phyloP scores from a whole-genome alignment of 192 early-diverging fungal genomes.

The Gaertneriomyces semiglobifer region DNA sequence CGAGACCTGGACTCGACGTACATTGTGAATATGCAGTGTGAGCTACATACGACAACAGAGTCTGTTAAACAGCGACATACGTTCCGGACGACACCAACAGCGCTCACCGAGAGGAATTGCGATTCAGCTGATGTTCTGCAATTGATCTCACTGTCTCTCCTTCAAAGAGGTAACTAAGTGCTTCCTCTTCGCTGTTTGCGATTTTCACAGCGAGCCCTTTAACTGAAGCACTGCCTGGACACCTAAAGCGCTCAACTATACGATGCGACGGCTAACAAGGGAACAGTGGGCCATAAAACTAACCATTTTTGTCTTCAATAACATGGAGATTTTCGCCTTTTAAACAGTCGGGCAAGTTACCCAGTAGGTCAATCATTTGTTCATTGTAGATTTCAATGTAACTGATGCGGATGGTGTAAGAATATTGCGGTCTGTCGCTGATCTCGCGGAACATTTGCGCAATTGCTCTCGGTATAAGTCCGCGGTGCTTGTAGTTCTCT shows the following conservation, averaged over 20 bases:
- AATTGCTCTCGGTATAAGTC: conserved; percentile 57
- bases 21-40: conserved; percentile 65
- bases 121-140: conserved; percentile 61
- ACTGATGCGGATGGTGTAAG: conserved; percentile 47
- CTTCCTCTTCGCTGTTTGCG: conserved; percentile 61
- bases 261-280: not conserved
- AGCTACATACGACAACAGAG: conserved; percentile 35
- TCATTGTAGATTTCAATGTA: conserved; percentile 67
- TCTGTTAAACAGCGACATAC: conserved; percentile 18
- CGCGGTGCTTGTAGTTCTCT: conserved; percentile 65
- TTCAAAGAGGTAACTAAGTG: conserved; percentile 60
- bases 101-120: conserved; percentile 47
- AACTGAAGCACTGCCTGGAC: conserved; percentile 48
- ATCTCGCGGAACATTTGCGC: conserved; percentile 56
- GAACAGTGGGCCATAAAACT: not conserved
- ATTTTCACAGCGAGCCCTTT: conserved; percentile 51
- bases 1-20: conserved; percentile 56
- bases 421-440: conserved; percentile 48
- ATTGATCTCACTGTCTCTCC: conserved; percentile 61
- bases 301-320: conserved; percentile 57
- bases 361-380: conserved; percentile 54
- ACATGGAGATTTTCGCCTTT: conserved; percentile 36
- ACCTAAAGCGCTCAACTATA: not conserved
- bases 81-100: not conserved
- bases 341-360: conserved; percentile 28